phyloP scores from a whole-genome alignment of 306 rosid species.

The Hylodesmum podocarpum region DNA sequence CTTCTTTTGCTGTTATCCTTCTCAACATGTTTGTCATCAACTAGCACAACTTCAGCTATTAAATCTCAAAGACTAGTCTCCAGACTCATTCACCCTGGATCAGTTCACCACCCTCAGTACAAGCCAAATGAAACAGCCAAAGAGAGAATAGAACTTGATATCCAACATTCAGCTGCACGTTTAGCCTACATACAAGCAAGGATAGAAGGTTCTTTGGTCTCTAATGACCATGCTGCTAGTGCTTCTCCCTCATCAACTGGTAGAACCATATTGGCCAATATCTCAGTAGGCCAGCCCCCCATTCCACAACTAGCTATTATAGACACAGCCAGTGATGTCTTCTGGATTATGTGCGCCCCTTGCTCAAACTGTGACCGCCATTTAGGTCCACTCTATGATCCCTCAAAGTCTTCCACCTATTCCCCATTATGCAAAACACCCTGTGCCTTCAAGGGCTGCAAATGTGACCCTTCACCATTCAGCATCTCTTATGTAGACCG shows the following conservation, averaged over 20 bases:
- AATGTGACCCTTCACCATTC: neutral
- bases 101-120: constrained; percentile 35
- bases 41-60: constrained; percentile 4
- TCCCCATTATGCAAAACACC: constrained; percentile 3
- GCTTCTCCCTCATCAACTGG: neutral
- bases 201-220: constrained; percentile 7
- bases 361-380: constrained; percentile 37
- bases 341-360: constrained; percentile 55
- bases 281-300: constrained; percentile 56
- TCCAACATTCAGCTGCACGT: constrained; percentile 26
- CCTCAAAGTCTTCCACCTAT: constrained; percentile 45
- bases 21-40: constrained; percentile 34
- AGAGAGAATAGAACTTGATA: constrained; percentile 33
- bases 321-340: constrained; percentile 41
- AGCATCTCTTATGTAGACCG: constrained; percentile 19
- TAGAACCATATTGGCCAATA: constrained; percentile 24
- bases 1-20: constrained; percentile 23
- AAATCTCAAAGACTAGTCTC: constrained; percentile 37
- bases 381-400: constrained; percentile 26
- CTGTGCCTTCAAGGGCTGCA: neutral
- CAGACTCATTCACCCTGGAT: constrained; percentile 30
- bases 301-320: constrained; percentile 37
- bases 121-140: constrained; percentile 26
- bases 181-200: constrained; percentile 32
- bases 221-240: neutral